phyloP scores from a whole-genome alignment of 371 early-diverging fungal species.

The Capillidium heterosporum region DNA sequence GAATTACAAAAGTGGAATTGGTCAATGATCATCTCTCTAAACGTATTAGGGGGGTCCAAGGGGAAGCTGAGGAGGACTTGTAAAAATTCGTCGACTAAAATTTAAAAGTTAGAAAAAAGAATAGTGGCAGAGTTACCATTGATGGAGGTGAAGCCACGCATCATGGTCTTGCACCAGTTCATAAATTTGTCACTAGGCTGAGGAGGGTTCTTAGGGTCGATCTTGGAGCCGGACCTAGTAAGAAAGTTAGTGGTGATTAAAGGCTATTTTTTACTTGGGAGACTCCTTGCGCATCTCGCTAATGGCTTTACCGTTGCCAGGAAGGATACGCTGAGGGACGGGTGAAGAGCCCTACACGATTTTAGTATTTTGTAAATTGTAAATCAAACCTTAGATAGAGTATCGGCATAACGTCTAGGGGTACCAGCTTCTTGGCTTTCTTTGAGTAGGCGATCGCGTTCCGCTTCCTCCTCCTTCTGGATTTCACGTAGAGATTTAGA shows the following conservation, averaged over 20 bases:
- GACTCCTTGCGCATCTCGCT: background rate
- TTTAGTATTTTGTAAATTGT: background rate
- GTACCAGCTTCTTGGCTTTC: background rate
- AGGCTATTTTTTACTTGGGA: constrained; percentile 12
- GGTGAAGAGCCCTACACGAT: background rate
- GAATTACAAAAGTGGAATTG: constrained; percentile 49
- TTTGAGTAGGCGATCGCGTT: constrained; percentile 15
- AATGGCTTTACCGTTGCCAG: constrained; percentile 4
- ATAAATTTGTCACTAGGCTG: constrained; percentile 53
- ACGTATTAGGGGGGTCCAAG: constrained; percentile 36
- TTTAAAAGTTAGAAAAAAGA: background rate
- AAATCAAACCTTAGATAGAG: constrained; percentile 12
- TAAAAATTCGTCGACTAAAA: constrained; percentile 42
- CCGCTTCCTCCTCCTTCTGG: constrained; percentile 55
- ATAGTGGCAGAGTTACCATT: constrained; percentile 18
- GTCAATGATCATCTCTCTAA: constrained; percentile 60
- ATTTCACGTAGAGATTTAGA: constrained; percentile 61
- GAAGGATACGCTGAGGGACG: background rate
- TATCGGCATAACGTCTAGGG: constrained; percentile 25
- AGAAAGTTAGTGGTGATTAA: background rate
- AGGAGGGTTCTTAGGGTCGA: constrained; percentile 18
- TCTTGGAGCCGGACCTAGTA: background rate
- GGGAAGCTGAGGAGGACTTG: constrained; percentile 63
- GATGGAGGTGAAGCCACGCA: constrained; percentile 47
- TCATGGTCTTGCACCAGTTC: constrained; percentile 48